Percentiles rank a stretch among this genome's conserved stretches.
phyloP scores from a whole-genome alignment of 2,329 filamentous ascomycete species.

The Diaporthe helianthi region DNA sequence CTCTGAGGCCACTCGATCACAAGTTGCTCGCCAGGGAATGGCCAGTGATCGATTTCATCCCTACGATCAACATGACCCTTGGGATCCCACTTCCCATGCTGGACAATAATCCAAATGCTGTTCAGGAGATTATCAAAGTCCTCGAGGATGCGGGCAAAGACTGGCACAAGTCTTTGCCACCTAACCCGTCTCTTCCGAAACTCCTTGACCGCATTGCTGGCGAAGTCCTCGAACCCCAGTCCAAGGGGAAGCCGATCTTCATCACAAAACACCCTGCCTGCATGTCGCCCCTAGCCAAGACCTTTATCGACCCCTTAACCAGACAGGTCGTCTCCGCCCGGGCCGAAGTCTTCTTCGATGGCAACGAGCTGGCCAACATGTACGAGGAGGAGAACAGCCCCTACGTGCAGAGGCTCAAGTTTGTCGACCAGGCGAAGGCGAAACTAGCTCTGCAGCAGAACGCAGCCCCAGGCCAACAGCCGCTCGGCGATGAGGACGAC shows the following conservation, averaged over 20 bases:
- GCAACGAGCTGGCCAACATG: constrained; percentile 89
- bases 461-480: constrained; percentile 46
- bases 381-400: constrained; percentile 99
- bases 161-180: constrained; percentile 69
- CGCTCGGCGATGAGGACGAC: constrained; percentile 46
- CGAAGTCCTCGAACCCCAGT: constrained; percentile 79
- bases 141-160: constrained; percentile 69
- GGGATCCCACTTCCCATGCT: constrained; percentile 71
- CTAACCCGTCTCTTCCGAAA: constrained; percentile 64
- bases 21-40: constrained; percentile 18
- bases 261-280: constrained; percentile 89
- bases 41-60: constrained; percentile 78
- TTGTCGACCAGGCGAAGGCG: constrained; percentile 60
- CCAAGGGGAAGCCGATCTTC: constrained; percentile 73
- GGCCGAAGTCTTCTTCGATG: constrained; percentile 82
- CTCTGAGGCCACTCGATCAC: constrained; percentile 2
- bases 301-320: constrained; percentile 72
- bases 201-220: constrained; percentile 83
- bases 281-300: constrained; percentile 91
- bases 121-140: constrained; percentile 60
- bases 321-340: constrained; percentile 79
- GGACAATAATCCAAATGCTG: constrained; percentile 56
- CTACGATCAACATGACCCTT: constrained; percentile 74
- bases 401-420: constrained; percentile 83
- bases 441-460: constrained; percentile 39